A percentile compares a stretch with the other conserved stretches of the same genome.
Evolutionary conservation across 1,139 yeast genomes (phyloP).

Genomic region (Saccharomyces hybrid): DNA sequence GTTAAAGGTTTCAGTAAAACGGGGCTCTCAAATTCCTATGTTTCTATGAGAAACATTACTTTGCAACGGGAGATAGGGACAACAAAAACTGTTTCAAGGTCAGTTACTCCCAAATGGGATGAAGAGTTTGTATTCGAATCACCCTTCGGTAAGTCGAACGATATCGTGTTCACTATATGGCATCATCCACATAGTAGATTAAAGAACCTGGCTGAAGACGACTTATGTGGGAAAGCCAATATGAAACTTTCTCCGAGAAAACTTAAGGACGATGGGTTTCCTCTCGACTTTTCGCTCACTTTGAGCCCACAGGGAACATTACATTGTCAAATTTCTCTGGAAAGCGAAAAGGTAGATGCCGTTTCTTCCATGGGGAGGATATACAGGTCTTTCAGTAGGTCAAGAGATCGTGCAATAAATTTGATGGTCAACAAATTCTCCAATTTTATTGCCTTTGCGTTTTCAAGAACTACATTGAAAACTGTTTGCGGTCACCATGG

Average conservation of each 20-base stretch:
- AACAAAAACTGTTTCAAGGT: conserved; percentile 57
- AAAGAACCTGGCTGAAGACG: conserved; percentile 42
- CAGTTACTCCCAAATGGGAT: conserved; percentile 76
- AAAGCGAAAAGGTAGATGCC: conserved; percentile 70
- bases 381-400: conserved; percentile 53
- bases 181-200: conserved; percentile 41
- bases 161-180: conserved; percentile 64
- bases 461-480: conserved; percentile 44
- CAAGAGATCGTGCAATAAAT: conserved; percentile 57
- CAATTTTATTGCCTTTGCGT: conserved; percentile 37
- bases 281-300: conserved; percentile 52
- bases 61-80: conserved; percentile 55
- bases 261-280: conserved; percentile 61
- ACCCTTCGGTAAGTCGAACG: conserved; percentile 29
- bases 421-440: conserved; percentile 57
- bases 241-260: conserved; percentile 57
- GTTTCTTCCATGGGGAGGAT: conserved; percentile 74
- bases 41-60: conserved; percentile 55
- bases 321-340: conserved; percentile 60
- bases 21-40: conserved; percentile 57
- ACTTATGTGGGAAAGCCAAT: conserved; percentile 61
- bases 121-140: conserved; percentile 69
- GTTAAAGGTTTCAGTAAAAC: conserved; percentile 47
- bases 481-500: conserved; percentile 47
- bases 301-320: conserved; percentile 64